Percentiles rank a stretch among this genome's conserved stretches.
phyloP scores from a whole-genome alignment of 768 basidiomycete species.

The Lyophyllum atratum region DNA sequence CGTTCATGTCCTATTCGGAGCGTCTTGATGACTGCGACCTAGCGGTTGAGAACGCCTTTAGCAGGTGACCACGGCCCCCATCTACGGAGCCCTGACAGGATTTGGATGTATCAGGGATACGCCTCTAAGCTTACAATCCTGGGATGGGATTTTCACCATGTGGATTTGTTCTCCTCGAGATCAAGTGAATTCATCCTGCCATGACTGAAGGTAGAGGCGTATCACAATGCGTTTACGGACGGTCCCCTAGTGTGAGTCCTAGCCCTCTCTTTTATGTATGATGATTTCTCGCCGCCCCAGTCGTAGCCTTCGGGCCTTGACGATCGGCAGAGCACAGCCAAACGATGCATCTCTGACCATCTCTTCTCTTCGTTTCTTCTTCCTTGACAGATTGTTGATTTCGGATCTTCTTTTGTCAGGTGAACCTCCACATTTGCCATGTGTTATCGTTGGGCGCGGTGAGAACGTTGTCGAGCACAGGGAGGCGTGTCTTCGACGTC shows the following conservation, averaged over 20 bases:
- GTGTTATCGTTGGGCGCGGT: not conserved
- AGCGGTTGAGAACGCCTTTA: too few species aligned
- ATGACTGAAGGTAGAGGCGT: too few species aligned
- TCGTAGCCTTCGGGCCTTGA: slow-evolving; percentile 21
- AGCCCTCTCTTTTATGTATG: not conserved
- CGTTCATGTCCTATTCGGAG: too few species aligned
- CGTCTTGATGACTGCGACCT: too few species aligned
- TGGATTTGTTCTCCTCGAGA: too few species aligned
- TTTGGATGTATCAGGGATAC: too few species aligned
- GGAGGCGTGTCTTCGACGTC: not conserved
- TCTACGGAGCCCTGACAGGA: too few species aligned
- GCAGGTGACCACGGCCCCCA: too few species aligned
- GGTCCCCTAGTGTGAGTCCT: not conserved
- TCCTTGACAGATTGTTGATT: slow-evolving; percentile 3
- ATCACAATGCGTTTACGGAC: too few species aligned
- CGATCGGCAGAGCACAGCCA: slow-evolving; percentile 25
- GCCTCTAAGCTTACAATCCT: too few species aligned
- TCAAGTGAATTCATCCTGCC: too few species aligned
- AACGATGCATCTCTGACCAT: slow-evolving; percentile 22
- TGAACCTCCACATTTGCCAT: not conserved
- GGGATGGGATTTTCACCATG: too few species aligned
- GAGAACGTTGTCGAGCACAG: not conserved
- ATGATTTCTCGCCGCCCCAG: slow-evolving; percentile 24
- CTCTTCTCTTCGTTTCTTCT: not conserved
- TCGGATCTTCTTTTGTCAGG: not conserved